phyloP scores from a whole-genome alignment of 139 green algal species.

The Eudorina sp. region DNA sequence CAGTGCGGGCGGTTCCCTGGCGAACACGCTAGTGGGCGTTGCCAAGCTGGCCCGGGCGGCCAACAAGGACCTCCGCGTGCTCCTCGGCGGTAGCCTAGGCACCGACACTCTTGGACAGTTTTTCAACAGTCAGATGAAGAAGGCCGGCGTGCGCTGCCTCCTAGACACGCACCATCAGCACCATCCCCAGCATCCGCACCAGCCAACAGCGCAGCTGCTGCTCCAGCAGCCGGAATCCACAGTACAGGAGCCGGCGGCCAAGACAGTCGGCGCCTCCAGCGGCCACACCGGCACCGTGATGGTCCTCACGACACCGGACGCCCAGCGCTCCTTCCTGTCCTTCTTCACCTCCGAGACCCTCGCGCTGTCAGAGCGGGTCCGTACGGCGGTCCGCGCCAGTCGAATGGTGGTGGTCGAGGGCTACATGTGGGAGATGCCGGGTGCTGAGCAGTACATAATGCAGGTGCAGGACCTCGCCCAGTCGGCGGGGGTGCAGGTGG shows the following conservation, averaged over 20 bases:
- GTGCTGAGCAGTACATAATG: constrained; percentile 63
- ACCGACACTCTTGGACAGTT: constrained; percentile 84
- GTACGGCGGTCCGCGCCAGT: constrained; percentile 64
- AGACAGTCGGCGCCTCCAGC: constrained; percentile 69
- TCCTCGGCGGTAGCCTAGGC: constrained; percentile 76
- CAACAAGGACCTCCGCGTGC: constrained; percentile 69
- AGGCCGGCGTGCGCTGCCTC: constrained; percentile 81
- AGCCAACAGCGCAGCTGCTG: neutral
- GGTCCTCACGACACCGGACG: constrained; percentile 93
- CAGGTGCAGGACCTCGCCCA: constrained; percentile 53
- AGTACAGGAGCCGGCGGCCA: constrained; percentile 24
- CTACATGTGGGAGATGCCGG: constrained; percentile 53
- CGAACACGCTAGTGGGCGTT: constrained; percentile 92
- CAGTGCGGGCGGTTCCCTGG: constrained; percentile 86
- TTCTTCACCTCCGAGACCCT: constrained; percentile 72
- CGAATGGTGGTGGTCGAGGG: constrained; percentile 87
- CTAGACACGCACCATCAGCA: constrained; percentile 32
- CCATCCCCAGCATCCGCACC: neutral
- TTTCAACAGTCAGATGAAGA: constrained; percentile 77
- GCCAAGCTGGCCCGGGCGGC: constrained; percentile 72
- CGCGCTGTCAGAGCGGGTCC: constrained; percentile 52
- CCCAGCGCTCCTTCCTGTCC: constrained; percentile 92
- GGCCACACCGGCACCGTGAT: constrained; percentile 85
- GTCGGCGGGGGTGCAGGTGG: constrained; percentile 77
- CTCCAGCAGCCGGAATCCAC: neutral